Evolutionary conservation across 768 basidiomycete species (phyloP).

Genomic region (Kwoniella europaea): DNA sequence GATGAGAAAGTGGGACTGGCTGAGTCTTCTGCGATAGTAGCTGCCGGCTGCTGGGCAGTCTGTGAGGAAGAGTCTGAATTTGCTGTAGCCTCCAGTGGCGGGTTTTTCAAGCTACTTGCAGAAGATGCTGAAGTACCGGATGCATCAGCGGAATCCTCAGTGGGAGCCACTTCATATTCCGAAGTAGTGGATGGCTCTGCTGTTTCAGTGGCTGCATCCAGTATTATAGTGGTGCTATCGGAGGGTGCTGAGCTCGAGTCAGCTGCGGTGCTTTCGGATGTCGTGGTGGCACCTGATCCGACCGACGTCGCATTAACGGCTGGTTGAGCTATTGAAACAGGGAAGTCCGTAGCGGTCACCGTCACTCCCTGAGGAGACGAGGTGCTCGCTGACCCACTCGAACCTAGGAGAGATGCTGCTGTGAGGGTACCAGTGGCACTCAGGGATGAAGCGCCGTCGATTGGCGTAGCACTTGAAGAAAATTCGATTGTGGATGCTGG

Average conservation of each 20-base stretch:
- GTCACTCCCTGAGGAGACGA: not conserved
- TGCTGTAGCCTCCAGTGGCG: not conserved
- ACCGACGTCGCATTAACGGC: not conserved
- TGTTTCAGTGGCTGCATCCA: not conserved
- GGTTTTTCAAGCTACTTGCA: not conserved
- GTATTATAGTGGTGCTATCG: not conserved
- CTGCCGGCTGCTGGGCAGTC: too few species aligned
- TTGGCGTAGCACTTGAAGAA: not conserved
- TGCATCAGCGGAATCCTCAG: not conserved
- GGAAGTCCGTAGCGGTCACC: conserved; percentile 3
- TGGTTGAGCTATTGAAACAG: not conserved
- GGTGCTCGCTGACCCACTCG: not conserved
- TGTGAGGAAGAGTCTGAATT: not conserved
- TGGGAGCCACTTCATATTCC: not conserved
- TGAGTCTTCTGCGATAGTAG: too few species aligned
- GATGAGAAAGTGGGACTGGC: too few species aligned
- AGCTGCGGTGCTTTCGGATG: not conserved
- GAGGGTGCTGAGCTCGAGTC: not conserved
- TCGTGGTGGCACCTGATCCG: not conserved
- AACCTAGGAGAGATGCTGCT: conserved; percentile 1
- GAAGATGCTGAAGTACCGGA: not conserved
- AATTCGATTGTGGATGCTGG: not conserved
- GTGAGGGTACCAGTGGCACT: not conserved
- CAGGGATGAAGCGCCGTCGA: not conserved
- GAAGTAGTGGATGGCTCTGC: not conserved